Base-by-base conservation (phyloP, 1,284 basidiomycete genomes). In the Puccinia triticina region DNA sequence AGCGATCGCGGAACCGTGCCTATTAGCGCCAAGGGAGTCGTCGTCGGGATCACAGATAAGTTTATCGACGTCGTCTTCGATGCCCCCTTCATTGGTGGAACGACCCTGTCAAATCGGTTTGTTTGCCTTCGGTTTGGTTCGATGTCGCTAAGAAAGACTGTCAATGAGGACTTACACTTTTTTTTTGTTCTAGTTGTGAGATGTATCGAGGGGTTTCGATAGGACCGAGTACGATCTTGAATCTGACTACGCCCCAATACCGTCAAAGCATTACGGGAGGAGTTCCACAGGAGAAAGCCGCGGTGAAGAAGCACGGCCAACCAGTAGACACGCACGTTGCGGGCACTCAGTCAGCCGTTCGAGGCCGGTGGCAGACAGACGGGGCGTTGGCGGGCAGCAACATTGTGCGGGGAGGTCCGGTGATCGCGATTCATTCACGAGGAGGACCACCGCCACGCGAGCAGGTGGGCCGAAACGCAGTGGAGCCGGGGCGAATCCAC, bases 1-100 rank as follows among this genome's bases (percentile, higher is more conserved):
- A 92, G 94, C 84, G 96, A 99, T 87, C 88, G 89, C 21, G 96
- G 96, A n/a, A 92, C 92, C 34, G 95, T 99, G 0, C 95, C 96
- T 0, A 89, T 98, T 14, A 92, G 92, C 1, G 93, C 93, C 80
- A 96, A 96, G 87, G 97, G 97, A 59, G 94, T 96, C 12, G 95
- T 98, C 23, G 91, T 99, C 77, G 95, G 96, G 5, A 88, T 99
- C 85, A 93, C 92, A 85, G 89, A 91, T 16, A 93, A 92, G 85
- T 91, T 92, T 14, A 93, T 99, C 89, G 97, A 99, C 87, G 92
- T 99, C n/a, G 91, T 97, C 0, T 99, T 97, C 92, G 97, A 99
- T 87, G 91, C 93, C 29, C 90, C 95, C 0, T 99, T 98, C 89
- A 93, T 99, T 90, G 92, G 94, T 48, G 96, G 97, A 14, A 90